Percentiles rank a stretch among this genome's conserved stretches.
Evolutionary conservation across 805 yeast species (phyloP).

Genomic region (Candida boidinii): DNA sequence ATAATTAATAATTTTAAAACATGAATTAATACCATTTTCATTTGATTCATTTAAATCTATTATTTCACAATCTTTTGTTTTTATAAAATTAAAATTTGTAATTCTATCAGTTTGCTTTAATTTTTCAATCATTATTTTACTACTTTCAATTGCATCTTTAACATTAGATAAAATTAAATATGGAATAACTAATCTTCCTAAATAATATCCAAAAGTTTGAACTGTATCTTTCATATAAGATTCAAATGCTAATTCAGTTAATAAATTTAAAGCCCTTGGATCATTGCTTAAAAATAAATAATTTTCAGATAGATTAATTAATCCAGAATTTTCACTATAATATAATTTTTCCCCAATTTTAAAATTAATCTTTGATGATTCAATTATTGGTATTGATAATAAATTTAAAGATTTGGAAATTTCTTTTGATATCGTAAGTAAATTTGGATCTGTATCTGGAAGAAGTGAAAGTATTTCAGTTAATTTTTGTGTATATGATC

Average conservation of each 20-base stretch:
- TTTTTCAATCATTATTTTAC: conserved; percentile 25
- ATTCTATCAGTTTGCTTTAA: conserved; percentile 17
- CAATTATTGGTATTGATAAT: conserved; percentile 42
- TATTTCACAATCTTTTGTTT: conserved; percentile 17
- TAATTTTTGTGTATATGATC: conserved; percentile 25
- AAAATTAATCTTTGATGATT: conserved; percentile 71
- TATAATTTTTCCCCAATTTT: conserved; percentile 62
- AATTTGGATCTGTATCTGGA: conserved; percentile 47
- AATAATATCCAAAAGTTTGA: conserved; percentile 15
- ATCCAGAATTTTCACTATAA: conserved; percentile 18
- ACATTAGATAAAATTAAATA: conserved; percentile 63
- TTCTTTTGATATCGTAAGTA: conserved; percentile 60
- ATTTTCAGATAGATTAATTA: conserved; percentile 16
- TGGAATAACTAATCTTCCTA: conserved; percentile 59
- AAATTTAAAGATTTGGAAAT: conserved; percentile 58
- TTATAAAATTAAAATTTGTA: conserved; percentile 8
- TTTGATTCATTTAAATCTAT: conserved; percentile 21
- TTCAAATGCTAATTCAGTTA: conserved; percentile 27
- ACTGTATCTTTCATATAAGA: conserved; percentile 27
- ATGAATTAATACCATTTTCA: conserved; percentile 12
- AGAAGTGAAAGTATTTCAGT: conserved; percentile 32
- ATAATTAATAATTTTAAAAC: conserved; percentile 50
- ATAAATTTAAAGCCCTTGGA: conserved; percentile 13
- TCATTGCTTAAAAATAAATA: conserved; percentile 15
- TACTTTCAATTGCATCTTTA: conserved; percentile 44